These are phyloP conservation scores for Pseudocercospora macadamiae DNA, from an alignment of 2,329 filamentous ascomycete genomes.

Conservation along the genomic window DNA sequence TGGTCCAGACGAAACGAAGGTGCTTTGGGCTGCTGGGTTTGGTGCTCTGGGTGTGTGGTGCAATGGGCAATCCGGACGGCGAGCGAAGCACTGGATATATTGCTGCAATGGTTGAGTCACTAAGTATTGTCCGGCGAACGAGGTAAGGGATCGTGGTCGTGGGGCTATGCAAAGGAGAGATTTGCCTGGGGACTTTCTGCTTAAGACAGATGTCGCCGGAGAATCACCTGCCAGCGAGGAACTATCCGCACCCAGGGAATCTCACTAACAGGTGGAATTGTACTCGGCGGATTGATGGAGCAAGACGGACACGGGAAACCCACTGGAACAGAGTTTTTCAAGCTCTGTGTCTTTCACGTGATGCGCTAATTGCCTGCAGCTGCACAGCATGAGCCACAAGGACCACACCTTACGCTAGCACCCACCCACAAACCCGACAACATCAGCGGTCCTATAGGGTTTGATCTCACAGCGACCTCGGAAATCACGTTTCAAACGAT, in stretches of 20 bases:
- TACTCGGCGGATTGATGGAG: not conserved
- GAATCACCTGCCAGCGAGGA: not conserved
- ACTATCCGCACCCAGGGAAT: not conserved
- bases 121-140: not conserved
- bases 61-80: slow-evolving; percentile 7
- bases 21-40: slow-evolving; percentile 13
- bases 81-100: slow-evolving; percentile 3
- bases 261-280: not conserved
- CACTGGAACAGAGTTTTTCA: not conserved
- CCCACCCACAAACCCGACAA: not conserved
- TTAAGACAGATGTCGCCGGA: not conserved
- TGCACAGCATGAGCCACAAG: not conserved
- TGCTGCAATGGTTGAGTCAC: not conserved
- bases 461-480: not conserved
- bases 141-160: not conserved
- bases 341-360: not conserved
- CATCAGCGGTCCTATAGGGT: not conserved
- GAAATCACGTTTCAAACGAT: not conserved
- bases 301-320: not conserved
- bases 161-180: not conserved
- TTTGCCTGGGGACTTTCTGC: not conserved
- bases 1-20: not conserved
- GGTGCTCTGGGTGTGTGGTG: slow-evolving; percentile 16
- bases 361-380: not conserved
- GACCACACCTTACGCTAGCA: not conserved